phyloP scores from a whole-genome alignment of 129 eudicot genomes.

The Arctium minus region DNA sequence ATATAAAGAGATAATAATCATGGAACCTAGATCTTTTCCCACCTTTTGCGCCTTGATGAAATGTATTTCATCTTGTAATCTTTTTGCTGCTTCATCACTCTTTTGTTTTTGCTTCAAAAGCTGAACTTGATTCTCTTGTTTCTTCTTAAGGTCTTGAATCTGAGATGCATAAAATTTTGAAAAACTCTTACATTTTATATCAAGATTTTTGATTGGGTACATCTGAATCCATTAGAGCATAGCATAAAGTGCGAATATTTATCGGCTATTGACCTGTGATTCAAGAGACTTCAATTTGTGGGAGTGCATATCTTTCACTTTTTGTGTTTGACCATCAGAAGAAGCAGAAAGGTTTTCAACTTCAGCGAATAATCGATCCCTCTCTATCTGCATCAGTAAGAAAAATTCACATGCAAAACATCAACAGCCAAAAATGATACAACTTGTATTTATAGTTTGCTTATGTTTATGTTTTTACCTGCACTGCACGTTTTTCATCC shows the following conservation, averaged over 20 bases:
- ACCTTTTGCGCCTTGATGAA: slow-evolving; percentile 99
- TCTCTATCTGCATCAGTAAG: slow-evolving; percentile 60
- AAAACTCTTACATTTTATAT: background rate
- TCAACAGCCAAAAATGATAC: background rate
- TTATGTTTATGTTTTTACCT: slow-evolving; percentile 43
- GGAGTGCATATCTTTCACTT: slow-evolving; percentile 77
- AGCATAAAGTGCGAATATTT: background rate
- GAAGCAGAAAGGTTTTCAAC: slow-evolving; percentile 85
- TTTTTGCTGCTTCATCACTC: slow-evolving; percentile 98
- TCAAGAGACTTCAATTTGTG: slow-evolving; percentile 88
- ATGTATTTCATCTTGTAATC: slow-evolving; percentile 95
- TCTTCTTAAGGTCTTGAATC: slow-evolving; percentile 97
- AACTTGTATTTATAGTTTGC: background rate
- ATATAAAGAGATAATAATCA: background rate
- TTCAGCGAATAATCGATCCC: slow-evolving; percentile 89
- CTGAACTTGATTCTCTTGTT: slow-evolving; percentile 98
- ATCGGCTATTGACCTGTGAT: slow-evolving; percentile 56
- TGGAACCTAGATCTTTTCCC: background rate
- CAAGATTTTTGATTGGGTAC: background rate
- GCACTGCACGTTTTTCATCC: slow-evolving; percentile 91
- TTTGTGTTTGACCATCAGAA: slow-evolving; percentile 81
- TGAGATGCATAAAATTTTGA: slow-evolving; percentile 15
- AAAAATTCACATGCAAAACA: background rate
- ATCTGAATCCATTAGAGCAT: slow-evolving; percentile 1
- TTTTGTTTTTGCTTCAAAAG: slow-evolving; percentile 92